phyloP scores from a whole-genome alignment of 495 filamentous ascomycete species.

The Tuber indicum region DNA sequence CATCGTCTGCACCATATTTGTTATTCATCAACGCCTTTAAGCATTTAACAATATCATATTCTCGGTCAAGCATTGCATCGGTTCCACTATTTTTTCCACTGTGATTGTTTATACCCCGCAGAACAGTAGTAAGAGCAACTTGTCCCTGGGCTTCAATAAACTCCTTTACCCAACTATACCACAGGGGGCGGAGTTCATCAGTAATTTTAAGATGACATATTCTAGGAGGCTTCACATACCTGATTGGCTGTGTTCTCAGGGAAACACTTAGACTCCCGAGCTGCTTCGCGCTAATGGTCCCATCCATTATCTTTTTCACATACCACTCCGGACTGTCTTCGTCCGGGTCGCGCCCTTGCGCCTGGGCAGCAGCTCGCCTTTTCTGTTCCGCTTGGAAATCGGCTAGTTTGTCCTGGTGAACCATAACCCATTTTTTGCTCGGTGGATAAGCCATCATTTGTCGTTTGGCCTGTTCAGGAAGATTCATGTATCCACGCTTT shows the following conservation, averaged over 20 bases:
- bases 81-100: slow-evolving; percentile 62
- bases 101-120: slow-evolving; percentile 80
- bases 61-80: slow-evolving; percentile 59
- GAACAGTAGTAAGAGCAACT: slow-evolving; percentile 88
- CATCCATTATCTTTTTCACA: slow-evolving; percentile 93
- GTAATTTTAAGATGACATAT: slow-evolving; percentile 8
- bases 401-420: slow-evolving; percentile 87
- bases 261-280: slow-evolving; percentile 87
- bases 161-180: slow-evolving; percentile 72
- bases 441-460: slow-evolving; percentile 94
- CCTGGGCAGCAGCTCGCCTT: slow-evolving; percentile 62
- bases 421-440: slow-evolving; percentile 93
- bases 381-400: slow-evolving; percentile 94
- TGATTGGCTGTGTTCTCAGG: slow-evolving; percentile 90
- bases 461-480: slow-evolving; percentile 88
- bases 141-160: slow-evolving; percentile 98
- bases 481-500: slow-evolving; percentile 91
- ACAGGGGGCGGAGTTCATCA: slow-evolving; percentile 14
- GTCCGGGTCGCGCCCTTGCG: slow-evolving; percentile 63
- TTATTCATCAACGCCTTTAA: slow-evolving; percentile 97
- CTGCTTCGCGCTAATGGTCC: slow-evolving; percentile 84
- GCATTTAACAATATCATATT: slow-evolving; percentile 98
- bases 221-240: slow-evolving; percentile 43
- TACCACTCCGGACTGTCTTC: slow-evolving; percentile 98
- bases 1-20: slow-evolving; percentile 96